Evolutionary conservation across 1,284 basidiomycete genomes (phyloP), one percentile per base, ranked within the genome.

Genomic region (Volvariella surrecta): DNA sequence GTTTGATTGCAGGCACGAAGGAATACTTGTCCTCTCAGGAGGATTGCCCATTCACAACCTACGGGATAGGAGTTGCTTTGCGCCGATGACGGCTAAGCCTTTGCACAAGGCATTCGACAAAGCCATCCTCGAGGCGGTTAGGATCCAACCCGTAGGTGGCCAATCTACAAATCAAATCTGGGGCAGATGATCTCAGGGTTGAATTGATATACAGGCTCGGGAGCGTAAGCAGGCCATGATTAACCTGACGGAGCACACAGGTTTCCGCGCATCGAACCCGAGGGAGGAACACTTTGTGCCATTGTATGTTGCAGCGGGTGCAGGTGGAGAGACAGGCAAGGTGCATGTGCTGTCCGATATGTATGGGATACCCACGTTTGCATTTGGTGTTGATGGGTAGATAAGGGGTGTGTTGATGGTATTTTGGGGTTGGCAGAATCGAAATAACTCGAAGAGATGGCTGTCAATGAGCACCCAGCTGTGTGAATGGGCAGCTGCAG

Each of bases 271-370:
- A 2, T 71, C 77, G 17, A 81, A 88, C 51, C 84, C 83, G 2
- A 65, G 80, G 4, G 77, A 78, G 52, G 84, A 87, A 17, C 84
- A 87, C 52, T 84, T 84, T 55, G 67, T 86, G 15, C 83, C 84
- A 8, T 52, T 87, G 17, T 87, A 86, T 56, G 66, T 84, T 32
- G 83, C 77, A 3, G 80, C 75, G 17, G 83, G 82, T 7, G 82
- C 81, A n/a, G 82, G 79, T 3, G 79, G 77, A 44, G 68, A 64
- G 4, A 19, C 13, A 4, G 76, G 75, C 10, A 59, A 63, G 19
- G 68, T 68, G 9, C 65, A 58, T 51, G 66, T 81, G 4, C 47
- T 84, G 30, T 59, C 66, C 42, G 74, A 71, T 18, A 54, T 74
- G 38, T 80, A 79, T 54, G 79, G 79, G 8, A 61, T 68, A 17